Base-by-base conservation (phyloP, 805 yeast species). In the Yarrowia alimentaria region DNA sequence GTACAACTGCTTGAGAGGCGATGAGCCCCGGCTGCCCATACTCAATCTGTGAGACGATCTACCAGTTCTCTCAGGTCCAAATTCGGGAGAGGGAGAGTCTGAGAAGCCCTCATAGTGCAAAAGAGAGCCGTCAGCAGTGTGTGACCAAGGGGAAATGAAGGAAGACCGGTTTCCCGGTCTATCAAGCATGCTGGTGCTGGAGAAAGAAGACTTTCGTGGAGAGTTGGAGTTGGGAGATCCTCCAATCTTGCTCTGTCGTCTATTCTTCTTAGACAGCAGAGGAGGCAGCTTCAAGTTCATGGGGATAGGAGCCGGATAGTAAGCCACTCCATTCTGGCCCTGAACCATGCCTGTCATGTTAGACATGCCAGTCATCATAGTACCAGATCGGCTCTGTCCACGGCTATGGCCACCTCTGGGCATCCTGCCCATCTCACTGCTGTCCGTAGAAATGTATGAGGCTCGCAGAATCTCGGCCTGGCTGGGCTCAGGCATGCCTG, bases 281-380 rank as follows among this genome's bases (percentile, higher is more conserved):
- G 71, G 71, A 9, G 71, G 71, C 5, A 64, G 59, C 21, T 57
- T 55, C 12, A 67, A 58, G 53, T 57, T 57, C n/a, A 55, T 49
- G 9, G 71, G 71, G 8, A 67, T 57, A 3, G 69, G 70, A 3
- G 70, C 67, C 3, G 70, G 70, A 33, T 67, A 67, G 47, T 53
- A 57, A 3, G 42, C 29, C n/a, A n/a, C n/a, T n/a, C n/a, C n/a
- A n/a, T n/a, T n/a, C n/a, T n/a, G n/a, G n/a, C n/a, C n/a, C n/a
- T n/a, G n/a, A n/a, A n/a, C n/a, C n/a, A n/a, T n/a, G n/a, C n/a
- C n/a, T n/a, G n/a, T 16, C 13, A 16, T 19, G 14, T 11, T 11
- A 3, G 42, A 12, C 30, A 35, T 16, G 12, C 12, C n/a, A 9
- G 43, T 24, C 30, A 37, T 24, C 43, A 37, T 37, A 3, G 43